Evolutionary conservation across 805 yeast species (phyloP), one percentile per base, ranked within the genome.

Genomic region (Ogataea degrootiae): DNA sequence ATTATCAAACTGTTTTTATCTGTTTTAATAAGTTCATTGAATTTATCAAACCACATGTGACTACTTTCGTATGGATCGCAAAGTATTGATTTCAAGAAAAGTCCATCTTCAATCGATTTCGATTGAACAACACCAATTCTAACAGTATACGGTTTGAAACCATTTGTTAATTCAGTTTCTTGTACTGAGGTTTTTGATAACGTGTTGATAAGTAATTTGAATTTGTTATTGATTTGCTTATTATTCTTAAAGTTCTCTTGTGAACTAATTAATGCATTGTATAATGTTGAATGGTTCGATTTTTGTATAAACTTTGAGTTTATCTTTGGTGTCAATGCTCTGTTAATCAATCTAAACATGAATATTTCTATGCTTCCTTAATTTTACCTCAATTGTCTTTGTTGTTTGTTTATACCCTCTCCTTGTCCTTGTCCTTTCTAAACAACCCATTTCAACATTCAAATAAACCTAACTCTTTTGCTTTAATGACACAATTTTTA

Each of bases 31-130:
- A 42, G 37, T 23, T 31, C 21, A 34, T 52, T 39, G 8, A 64
- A 44, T 12, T 44, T 21, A 1, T 37, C 16, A 26, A 51, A 54
- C 55, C 59, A 58, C 14, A 44, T 34, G 35, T 59, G 61, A 42
- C 61, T 59, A 16, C 48, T 44, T 15, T 59, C 62, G 35, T 61
- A 47, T 2, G 70, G 70, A 48, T 66, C 70, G 29, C 59, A 53
- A 5, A 62, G 42, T 16, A 66, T 42, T 8, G 62, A 48, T 41
- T 63, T 57, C 19, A 60, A 21, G 21, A 66, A 52, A 7, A 59
- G 50, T 7, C 63, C 67, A 3, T 39, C 42, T 11, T 44, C 49
- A 6, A 56, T 44, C 3, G 46, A 39, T 4, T 50, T 46, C 0
- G 63, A 53, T 41, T 63, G 66, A 15, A 61, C 47, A 14, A 62